Conservation (phyloP, 139 green algal genomes). For the Closterium sp. region DNA sequence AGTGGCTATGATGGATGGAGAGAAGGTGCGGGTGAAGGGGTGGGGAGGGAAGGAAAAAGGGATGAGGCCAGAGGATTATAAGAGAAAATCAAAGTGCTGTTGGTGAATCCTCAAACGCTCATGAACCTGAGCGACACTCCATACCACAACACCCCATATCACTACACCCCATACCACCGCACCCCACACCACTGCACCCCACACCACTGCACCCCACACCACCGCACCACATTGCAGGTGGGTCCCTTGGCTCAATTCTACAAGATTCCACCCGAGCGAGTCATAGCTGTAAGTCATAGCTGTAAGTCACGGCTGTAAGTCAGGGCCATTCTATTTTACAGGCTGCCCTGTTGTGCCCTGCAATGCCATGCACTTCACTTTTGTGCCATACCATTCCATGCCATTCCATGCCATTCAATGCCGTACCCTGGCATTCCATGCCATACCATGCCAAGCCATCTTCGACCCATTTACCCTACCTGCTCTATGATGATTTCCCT, state of each 20-base stretch:
- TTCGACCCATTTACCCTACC: too few relatives aligned
- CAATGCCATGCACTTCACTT: too few relatives aligned
- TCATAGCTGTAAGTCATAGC: conserved; percentile 42
- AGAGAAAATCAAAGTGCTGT: conserved; percentile 56
- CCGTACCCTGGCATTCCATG: neutral
- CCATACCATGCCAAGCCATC: neutral
- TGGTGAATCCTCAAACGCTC: conserved; percentile 78
- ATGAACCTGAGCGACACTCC: too few relatives aligned
- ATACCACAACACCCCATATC: too few relatives aligned
- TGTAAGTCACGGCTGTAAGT: too few relatives aligned
- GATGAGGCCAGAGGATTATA: neutral
- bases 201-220: too few relatives aligned
- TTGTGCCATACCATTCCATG: neutral
- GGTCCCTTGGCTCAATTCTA: conserved; percentile 71
- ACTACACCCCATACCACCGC: too few relatives aligned
- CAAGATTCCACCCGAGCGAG: conserved; percentile 57
- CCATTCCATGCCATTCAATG: conserved; percentile 20
- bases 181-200: too few relatives aligned
- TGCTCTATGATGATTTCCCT: neutral
- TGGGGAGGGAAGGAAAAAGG: conserved; percentile 48
- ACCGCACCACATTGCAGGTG: conserved; percentile 45
- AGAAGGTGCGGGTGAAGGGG: too few relatives aligned
- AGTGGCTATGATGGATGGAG: too few relatives aligned
- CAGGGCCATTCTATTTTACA: neutral
- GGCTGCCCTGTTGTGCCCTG: neutral